phyloP scores from a whole-genome alignment of 164 flowering plant genomes.

The Paratinospora sagittata region DNA sequence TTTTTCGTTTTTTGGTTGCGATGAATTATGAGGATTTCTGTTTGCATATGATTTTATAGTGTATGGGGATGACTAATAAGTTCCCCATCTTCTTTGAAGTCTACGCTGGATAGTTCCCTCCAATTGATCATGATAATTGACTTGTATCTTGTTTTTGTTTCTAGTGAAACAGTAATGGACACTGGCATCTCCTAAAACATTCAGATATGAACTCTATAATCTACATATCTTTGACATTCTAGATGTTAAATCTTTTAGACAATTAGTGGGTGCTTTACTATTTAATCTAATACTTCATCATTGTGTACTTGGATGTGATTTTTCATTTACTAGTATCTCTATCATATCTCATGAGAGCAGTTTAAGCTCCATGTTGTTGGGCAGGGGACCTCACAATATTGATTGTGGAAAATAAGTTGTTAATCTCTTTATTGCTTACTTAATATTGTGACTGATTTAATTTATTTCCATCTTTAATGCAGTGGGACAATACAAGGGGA shows the following conservation, averaged over 20 bases:
- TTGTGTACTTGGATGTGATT: not conserved
- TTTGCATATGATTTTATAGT: not conserved
- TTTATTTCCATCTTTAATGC: conserved; percentile 23
- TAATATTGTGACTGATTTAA: not conserved
- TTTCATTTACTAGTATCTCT: not conserved
- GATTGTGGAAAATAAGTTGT: not conserved
- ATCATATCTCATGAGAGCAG: too few relatives aligned
- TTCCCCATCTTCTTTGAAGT: too few relatives aligned
- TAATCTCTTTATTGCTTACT: not conserved
- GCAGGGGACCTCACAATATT: not conserved
- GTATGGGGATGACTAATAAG: not conserved
- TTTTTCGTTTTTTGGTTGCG: not conserved
- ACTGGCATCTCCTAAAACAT: not conserved
- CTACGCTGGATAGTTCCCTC: not conserved
- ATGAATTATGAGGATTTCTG: not conserved
- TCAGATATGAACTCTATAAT: not conserved
- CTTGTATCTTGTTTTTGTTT: not conserved
- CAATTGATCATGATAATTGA: not conserved
- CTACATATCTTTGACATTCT: too few relatives aligned
- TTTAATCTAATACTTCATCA: not conserved
- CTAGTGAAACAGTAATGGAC: not conserved
- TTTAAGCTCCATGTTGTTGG: not conserved
- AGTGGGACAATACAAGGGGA: conserved; percentile 85
- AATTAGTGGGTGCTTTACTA: not conserved
- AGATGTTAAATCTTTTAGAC: not conserved